Base-by-base conservation (phyloP, 768 basidiomycete genomes). In the Amyloporia xantha region DNA sequence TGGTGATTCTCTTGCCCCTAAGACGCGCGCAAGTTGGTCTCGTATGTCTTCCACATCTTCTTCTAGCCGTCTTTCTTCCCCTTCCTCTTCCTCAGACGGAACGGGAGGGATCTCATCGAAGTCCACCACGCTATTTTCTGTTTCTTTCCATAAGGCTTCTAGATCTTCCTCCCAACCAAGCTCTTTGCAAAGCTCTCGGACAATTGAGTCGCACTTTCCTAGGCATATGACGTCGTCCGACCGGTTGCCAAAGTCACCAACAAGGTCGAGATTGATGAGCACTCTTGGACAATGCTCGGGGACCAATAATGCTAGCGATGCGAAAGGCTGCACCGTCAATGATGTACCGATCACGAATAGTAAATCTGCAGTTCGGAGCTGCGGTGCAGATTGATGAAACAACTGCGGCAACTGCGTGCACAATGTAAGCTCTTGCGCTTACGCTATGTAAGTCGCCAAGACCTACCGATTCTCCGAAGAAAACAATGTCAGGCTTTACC, bases 311-410 rank as follows among this genome's bases (percentile, higher is more conserved):
- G 85, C 76, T 20, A 98, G 78, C 1, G 80, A 78, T 4, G 93
- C 91, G 62, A 98, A 96, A 1, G 91, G 91, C 45, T 86, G 81
- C 10, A 93, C 89, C 0, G 80, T 83, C 41, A 95, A 74, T 1
- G 91, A 94, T 0, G 94, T 97, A 23, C 94, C 93, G 56, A 96
- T 83, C 39, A 96, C 78, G 57, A 97, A 82, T 33, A 96, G 77
- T 19, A 98, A 75, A 64, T 98, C 92, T 6, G 89, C 90, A n/a
- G 71, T 52, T 4, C 59, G 59, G 25, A 96, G 62, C 17, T 70
- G 67, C 1, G 71, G 70, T 5, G 87, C 68, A 13, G 79, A 71
- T 1, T 59, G 42, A 54, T 83, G 76, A 66, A 96, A 97, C 19
- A 68, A 63, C 0, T 71, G 65, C 0, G 94, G 92, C 3, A 97